Evolutionary conservation across 352 stramenopile genomes (phyloP).

Genomic region (Phytophthora syringae): DNA sequence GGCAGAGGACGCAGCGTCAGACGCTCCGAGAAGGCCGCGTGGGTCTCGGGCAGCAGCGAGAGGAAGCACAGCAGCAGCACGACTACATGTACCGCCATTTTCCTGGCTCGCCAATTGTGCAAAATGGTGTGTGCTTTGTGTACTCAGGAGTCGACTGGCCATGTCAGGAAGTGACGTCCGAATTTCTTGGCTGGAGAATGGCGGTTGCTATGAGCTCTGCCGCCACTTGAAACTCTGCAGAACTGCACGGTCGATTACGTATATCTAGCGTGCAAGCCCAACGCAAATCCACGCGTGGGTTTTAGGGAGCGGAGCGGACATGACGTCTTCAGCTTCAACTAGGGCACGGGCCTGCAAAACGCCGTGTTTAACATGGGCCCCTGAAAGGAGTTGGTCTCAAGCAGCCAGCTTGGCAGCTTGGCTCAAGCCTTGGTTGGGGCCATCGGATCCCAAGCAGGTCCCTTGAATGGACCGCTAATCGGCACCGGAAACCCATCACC

Average conservation of each 20-base stretch:
- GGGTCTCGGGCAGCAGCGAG: conserved; percentile 13
- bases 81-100: conserved; percentile 14
- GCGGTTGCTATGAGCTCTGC: neutral
- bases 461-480: conserved; percentile 13
- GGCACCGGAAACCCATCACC: conserved; percentile 6
- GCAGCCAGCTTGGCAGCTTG: no score
- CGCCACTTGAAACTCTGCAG: neutral
- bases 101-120: neutral
- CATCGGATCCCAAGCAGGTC: neutral
- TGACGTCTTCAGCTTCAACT: conserved; percentile 26
- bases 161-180: no score
- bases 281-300: no score
- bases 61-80: conserved; percentile 25
- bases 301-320: no score
- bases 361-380: no score
- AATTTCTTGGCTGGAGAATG: neutral
- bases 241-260: no score
- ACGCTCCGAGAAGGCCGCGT: conserved; percentile 52
- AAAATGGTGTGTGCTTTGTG: no score
- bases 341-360: conserved; percentile 23
- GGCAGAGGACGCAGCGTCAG: conserved; percentile 62
- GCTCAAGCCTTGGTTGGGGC: neutral
- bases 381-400: no score
- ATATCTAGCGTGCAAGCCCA: no score
- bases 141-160: neutral